Evolutionary conservation across 2,329 filamentous ascomycete genomes (phyloP).

Genomic region (Beauveria medogensis): DNA sequence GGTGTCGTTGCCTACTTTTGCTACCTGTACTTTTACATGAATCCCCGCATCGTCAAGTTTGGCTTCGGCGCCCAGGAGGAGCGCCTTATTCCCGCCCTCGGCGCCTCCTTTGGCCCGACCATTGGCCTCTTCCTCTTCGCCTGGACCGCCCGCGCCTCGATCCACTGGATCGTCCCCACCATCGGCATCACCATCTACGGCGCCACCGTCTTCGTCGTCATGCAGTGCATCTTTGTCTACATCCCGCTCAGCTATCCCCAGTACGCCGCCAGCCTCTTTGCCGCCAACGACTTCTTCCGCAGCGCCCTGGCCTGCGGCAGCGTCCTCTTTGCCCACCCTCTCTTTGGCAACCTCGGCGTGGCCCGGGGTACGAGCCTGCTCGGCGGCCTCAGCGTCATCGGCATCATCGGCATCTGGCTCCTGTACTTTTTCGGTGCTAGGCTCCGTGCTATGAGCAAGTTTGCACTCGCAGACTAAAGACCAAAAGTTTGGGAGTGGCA

Average conservation of each 20-base stretch:
- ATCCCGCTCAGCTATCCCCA: constrained; percentile 47
- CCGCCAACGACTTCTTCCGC: constrained; percentile 52
- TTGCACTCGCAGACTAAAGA: constrained; percentile 34
- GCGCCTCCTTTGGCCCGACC: constrained; percentile 43
- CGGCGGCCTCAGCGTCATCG: constrained; percentile 44
- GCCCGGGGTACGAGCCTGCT: constrained; percentile 49
- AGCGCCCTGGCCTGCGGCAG: constrained; percentile 50
- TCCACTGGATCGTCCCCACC: constrained; percentile 48
- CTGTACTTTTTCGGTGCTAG: constrained; percentile 49
- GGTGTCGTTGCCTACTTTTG: constrained; percentile 39
- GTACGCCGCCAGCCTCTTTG: constrained; percentile 52
- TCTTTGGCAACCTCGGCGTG: constrained; percentile 52
- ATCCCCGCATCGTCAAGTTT: constrained; percentile 38
- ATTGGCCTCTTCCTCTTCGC: constrained; percentile 55
- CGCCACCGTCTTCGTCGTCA: constrained; percentile 43
- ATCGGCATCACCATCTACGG: constrained; percentile 51
- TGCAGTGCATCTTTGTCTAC: constrained; percentile 55
- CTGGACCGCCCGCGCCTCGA: constrained; percentile 43
- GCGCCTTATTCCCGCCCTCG: constrained; percentile 48
- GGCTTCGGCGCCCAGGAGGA: constrained; percentile 45
- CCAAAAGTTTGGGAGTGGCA: neutral
- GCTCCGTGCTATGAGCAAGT: constrained; percentile 49
- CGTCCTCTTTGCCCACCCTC: constrained; percentile 51
- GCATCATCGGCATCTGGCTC: constrained; percentile 50
- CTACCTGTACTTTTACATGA: constrained; percentile 45